A percentile compares a stretch with the other conserved stretches of the same genome.
Conservation (phyloP, 2,329 filamentous ascomycete genomes). For the Clarireedia monteithiana region DNA sequence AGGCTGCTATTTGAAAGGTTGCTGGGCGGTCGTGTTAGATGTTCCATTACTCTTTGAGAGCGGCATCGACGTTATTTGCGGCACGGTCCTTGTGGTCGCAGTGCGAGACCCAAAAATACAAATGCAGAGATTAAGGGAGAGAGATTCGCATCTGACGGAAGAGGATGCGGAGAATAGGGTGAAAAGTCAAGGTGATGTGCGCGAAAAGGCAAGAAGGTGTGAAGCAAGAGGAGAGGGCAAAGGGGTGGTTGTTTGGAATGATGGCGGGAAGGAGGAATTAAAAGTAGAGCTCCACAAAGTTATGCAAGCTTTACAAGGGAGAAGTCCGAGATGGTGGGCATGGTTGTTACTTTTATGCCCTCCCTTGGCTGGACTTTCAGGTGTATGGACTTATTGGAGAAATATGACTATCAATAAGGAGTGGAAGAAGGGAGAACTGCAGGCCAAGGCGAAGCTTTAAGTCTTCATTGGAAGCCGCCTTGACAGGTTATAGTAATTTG, state of each 20-base stretch:
- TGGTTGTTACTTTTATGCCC: conserved; percentile 62
- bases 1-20: conserved; percentile 63
- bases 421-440: conserved; percentile 57
- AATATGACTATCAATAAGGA: conserved; percentile 62
- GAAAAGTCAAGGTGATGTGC: conserved; percentile 76
- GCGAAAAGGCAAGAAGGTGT: conserved; percentile 71
- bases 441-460: conserved; percentile 52
- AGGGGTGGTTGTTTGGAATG: conserved; percentile 88
- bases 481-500: too few relatives aligned
- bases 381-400: conserved; percentile 63
- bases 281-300: conserved; percentile 57
- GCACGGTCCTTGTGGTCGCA: conserved; percentile 78
- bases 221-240: conserved; percentile 54
- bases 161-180: conserved; percentile 87
- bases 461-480: too few relatives aligned
- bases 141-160: conserved; percentile 71
- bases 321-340: conserved; percentile 59
- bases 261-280: conserved; percentile 64
- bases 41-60: conserved; percentile 89
- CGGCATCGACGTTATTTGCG: conserved; percentile 77
- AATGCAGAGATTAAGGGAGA: conserved; percentile 65
- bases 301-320: conserved; percentile 51
- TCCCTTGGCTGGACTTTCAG: conserved; percentile 62
- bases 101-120: conserved; percentile 74
- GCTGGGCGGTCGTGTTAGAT: conserved; percentile 88